A percentile compares a stretch with the other conserved stretches of the same genome.
These are phyloP conservation scores for Camelina laxa DNA, from an alignment of 345 rosid species.

Conservation along the genomic window DNA sequence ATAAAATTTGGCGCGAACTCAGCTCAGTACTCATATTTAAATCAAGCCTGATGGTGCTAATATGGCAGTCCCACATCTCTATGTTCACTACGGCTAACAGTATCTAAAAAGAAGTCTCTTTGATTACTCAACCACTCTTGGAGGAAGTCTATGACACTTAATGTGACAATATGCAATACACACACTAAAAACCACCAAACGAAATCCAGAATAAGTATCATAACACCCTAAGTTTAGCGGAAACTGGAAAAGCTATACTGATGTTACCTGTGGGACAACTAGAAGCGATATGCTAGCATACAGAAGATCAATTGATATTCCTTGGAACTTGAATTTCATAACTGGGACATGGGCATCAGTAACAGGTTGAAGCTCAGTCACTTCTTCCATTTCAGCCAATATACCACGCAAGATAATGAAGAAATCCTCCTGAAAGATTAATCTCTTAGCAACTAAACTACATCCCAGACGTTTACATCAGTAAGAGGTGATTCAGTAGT, in stretches of 20 bases:
- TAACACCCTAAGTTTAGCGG: neutral
- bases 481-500: neutral
- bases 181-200: neutral
- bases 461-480: constrained; percentile 40
- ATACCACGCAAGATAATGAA: constrained; percentile 70
- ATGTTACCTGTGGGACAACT: constrained; percentile 85
- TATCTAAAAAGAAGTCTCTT: neutral
- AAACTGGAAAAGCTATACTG: neutral
- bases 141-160: neutral
- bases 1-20: neutral
- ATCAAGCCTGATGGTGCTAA: neutral
- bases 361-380: constrained; percentile 86
- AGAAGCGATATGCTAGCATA: constrained; percentile 80
- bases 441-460: constrained; percentile 19
- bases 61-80: constrained; percentile 18
- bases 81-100: neutral
- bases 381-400: constrained; percentile 76
- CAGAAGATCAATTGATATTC: constrained; percentile 88
- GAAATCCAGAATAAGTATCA: constrained; percentile 1
- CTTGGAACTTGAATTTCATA: constrained; percentile 87
- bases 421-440: constrained; percentile 70
- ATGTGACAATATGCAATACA: neutral
- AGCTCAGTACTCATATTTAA: constrained; percentile 1
- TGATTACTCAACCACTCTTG: neutral
- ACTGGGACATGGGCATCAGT: constrained; percentile 97